Percentiles rank a stretch among this genome's conserved stretches.
Conservation (phyloP, 768 basidiomycete genomes). For the Chalciporus pseudorubinellus region DNA sequence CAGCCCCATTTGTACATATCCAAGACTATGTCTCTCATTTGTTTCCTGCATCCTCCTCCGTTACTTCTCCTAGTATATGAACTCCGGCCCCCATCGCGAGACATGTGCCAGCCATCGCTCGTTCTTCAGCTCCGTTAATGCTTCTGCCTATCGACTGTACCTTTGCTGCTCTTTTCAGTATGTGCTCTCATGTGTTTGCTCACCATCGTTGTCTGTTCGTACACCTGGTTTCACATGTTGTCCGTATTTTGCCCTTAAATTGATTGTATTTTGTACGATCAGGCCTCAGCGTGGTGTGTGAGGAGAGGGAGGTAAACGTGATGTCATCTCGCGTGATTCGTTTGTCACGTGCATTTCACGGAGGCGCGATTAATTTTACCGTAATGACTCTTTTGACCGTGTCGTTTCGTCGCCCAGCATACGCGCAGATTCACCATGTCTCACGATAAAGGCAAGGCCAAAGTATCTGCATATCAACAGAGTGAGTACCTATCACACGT, state of each 20-base stretch:
- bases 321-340: neutral
- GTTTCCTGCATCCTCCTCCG: neutral
- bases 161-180: conserved; percentile 18
- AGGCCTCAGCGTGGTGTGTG: too few species aligned
- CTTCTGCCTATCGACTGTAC: conserved; percentile 14
- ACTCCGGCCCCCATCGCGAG: conserved; percentile 18
- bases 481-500: conserved; percentile 7
- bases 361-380: neutral
- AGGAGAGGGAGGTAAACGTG: neutral
- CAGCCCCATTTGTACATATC: conserved; percentile 12
- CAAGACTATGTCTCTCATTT: conserved; percentile 14
- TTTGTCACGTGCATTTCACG: conserved; percentile 11
- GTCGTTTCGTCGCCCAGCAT: neutral
- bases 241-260: conserved; percentile 29
- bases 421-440: conserved; percentile 18
- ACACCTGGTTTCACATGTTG: conserved; percentile 27
- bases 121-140: conserved; percentile 6
- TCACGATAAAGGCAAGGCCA: conserved; percentile 11
- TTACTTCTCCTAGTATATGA: conserved; percentile 21
- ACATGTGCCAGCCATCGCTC: conserved; percentile 28
- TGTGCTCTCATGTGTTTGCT: conserved; percentile 29
- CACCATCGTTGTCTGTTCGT: conserved; percentile 15
- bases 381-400: neutral
- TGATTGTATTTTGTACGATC: conserved; percentile 33
- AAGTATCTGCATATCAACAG: conserved; percentile 17